A percentile compares a stretch with the other conserved stretches of the same genome.
These are phyloP conservation scores for Alternaria sp. DNA, from an alignment of 2,329 filamentous ascomycete genomes.

Conservation along the genomic window DNA sequence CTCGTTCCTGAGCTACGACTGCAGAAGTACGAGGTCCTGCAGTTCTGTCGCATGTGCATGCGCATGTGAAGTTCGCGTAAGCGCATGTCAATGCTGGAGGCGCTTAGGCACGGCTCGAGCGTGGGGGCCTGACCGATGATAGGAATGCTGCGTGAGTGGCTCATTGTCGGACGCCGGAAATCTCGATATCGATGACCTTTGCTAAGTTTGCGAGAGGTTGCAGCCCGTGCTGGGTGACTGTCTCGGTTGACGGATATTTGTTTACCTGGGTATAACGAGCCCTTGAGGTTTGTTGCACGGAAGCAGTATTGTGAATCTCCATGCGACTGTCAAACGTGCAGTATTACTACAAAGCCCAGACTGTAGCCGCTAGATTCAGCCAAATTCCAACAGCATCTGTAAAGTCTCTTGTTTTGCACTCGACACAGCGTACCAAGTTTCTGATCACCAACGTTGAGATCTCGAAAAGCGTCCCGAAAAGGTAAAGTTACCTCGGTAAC, in stretches of 20 bases:
- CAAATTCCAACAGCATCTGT: background rate
- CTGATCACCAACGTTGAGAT: background rate
- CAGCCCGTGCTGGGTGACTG: background rate
- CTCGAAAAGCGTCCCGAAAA: background rate
- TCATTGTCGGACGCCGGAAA: background rate
- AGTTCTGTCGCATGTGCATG: conserved; percentile 17
- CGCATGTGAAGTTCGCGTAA: conserved; percentile 14
- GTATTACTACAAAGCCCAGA: background rate
- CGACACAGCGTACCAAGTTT: background rate
- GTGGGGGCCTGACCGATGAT: conserved; percentile 10
- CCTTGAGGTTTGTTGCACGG: background rate
- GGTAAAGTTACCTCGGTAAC: conserved; percentile 21
- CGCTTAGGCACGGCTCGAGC: conserved; percentile 9
- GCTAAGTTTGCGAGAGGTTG: background rate
- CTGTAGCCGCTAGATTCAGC: background rate
- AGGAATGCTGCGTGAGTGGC: conserved; percentile 10
- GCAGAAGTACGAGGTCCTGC: conserved; percentile 12
- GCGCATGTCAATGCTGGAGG: conserved; percentile 1
- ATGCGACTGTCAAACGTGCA: background rate
- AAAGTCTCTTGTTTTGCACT: background rate
- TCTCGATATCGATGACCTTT: background rate
- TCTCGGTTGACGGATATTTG: background rate
- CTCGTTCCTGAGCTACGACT: conserved; percentile 20
- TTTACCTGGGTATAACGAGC: background rate
- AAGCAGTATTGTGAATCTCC: background rate